These are phyloP conservation scores for Fragaria ananassa DNA, from an alignment of 306 rosid species.

Conservation along the genomic window DNA sequence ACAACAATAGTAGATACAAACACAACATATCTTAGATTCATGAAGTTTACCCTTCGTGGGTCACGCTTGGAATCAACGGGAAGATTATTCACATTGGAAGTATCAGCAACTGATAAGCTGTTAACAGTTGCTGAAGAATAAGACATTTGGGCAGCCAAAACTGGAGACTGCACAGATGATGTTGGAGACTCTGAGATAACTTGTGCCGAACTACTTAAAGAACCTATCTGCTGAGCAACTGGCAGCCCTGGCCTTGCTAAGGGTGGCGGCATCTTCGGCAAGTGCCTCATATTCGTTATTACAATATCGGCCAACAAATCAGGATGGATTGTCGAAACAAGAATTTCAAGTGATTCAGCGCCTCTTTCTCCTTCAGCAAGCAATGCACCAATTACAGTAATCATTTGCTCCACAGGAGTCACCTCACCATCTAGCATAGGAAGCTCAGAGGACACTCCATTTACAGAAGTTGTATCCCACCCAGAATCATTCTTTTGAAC, in stretches of 20 bases:
- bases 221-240: conserved; percentile 41
- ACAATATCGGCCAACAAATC: conserved; percentile 97
- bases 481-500: conserved; percentile 59
- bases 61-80: conserved; percentile 84
- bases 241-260: conserved; percentile 61
- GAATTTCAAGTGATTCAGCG: conserved; percentile 90
- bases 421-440: conserved; percentile 59
- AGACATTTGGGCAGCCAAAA: conserved; percentile 46
- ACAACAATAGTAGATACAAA: neutral
- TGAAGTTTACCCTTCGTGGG: conserved; percentile 77
- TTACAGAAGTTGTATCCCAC: conserved; percentile 45
- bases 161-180: conserved; percentile 57
- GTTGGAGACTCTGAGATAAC: conserved; percentile 45
- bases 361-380: conserved; percentile 99
- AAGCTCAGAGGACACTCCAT: conserved; percentile 54
- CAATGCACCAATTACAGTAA: conserved; percentile 92
- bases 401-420: conserved; percentile 94
- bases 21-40: conserved; percentile 16
- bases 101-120: conserved; percentile 50
- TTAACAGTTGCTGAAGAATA: conserved; percentile 42
- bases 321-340: conserved; percentile 86
- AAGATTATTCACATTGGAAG: conserved; percentile 43
- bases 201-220: conserved; percentile 49
- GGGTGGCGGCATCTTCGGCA: conserved; percentile 75
- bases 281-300: conserved; percentile 88